A percentile compares a stretch with the other conserved stretches of the same genome.
phyloP scores from a whole-genome alignment of 805 yeast genomes.

The Pichia gijzeniarum region DNA sequence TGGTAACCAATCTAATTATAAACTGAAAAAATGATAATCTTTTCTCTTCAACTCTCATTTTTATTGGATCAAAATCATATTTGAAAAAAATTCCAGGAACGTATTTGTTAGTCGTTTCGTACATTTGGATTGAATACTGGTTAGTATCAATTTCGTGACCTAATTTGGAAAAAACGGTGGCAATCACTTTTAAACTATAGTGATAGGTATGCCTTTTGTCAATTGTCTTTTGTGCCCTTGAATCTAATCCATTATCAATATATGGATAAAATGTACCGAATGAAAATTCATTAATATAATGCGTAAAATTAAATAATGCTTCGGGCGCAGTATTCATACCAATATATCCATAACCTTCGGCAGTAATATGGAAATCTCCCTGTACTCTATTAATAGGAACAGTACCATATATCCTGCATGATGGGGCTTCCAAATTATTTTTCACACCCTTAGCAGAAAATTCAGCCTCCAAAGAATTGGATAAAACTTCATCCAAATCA shows the following conservation, averaged over 20 bases:
- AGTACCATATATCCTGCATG: constrained; percentile 81
- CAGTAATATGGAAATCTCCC: constrained; percentile 83
- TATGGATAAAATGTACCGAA: constrained; percentile 88
- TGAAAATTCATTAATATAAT: constrained; percentile 78
- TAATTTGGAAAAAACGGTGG: constrained; percentile 65
- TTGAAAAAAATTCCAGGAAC: constrained; percentile 77
- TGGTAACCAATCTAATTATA: constrained; percentile 69
- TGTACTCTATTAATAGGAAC: constrained; percentile 79
- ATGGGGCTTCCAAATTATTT: constrained; percentile 52
- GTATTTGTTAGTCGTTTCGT: constrained; percentile 22
- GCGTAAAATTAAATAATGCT: constrained; percentile 68
- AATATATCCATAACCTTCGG: constrained; percentile 53
- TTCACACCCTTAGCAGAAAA: constrained; percentile 41
- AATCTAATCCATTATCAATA: constrained; percentile 82
- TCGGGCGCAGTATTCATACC: constrained; percentile 40
- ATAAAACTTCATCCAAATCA: constrained; percentile 59
- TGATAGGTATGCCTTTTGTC: constrained; percentile 46
- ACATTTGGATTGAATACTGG: constrained; percentile 70
- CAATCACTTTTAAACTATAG: constrained; percentile 75
- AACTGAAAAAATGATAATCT: constrained; percentile 76
- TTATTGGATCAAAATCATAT: constrained; percentile 86
- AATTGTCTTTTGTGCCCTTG: constrained; percentile 52
- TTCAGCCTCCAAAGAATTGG: constrained; percentile 60
- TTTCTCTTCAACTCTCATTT: constrained; percentile 58
- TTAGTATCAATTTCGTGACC: constrained; percentile 74